phyloP scores from a whole-genome alignment of 179 eudicot genomes.

The Beta lomatogona region DNA sequence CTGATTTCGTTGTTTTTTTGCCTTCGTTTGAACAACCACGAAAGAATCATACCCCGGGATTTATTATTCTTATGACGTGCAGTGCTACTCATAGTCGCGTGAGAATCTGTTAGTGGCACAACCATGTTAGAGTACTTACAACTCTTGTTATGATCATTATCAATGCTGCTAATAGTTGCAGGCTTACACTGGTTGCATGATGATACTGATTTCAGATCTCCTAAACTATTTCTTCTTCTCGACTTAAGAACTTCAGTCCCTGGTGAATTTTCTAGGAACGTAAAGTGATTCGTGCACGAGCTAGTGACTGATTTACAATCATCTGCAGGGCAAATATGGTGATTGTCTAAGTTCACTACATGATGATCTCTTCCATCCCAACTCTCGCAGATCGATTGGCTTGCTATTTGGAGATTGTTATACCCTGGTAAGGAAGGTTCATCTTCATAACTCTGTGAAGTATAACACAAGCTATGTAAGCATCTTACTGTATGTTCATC shows the following conservation, averaged over 20 bases:
- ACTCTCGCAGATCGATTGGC: conserved; percentile 50
- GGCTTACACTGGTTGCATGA: conserved; percentile 79
- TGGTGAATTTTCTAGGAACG: conserved; percentile 45
- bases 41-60: conserved; percentile 50
- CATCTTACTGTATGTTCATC: neutral
- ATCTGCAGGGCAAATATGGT: conserved; percentile 48
- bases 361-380: conserved; percentile 53
- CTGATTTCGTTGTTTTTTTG: conserved; percentile 44
- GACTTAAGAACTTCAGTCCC: conserved; percentile 47
- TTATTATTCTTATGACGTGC: conserved; percentile 40
- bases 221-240: conserved; percentile 64
- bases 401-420: conserved; percentile 47
- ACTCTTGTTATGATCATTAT: conserved; percentile 35
- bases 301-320: conserved; percentile 59
- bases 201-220: conserved; percentile 57
- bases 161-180: conserved; percentile 45
- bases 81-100: conserved; percentile 32
- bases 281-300: conserved; percentile 44
- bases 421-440: conserved; percentile 69
- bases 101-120: conserved; percentile 75
- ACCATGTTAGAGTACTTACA: conserved; percentile 51
- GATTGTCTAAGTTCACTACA: conserved; percentile 31
- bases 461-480: conserved; percentile 1
- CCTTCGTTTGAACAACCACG: conserved; percentile 82
- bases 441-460: conserved; percentile 77